Conservation (phyloP, 352 stramenopile species). For the Phytophthora megakarya region DNA sequence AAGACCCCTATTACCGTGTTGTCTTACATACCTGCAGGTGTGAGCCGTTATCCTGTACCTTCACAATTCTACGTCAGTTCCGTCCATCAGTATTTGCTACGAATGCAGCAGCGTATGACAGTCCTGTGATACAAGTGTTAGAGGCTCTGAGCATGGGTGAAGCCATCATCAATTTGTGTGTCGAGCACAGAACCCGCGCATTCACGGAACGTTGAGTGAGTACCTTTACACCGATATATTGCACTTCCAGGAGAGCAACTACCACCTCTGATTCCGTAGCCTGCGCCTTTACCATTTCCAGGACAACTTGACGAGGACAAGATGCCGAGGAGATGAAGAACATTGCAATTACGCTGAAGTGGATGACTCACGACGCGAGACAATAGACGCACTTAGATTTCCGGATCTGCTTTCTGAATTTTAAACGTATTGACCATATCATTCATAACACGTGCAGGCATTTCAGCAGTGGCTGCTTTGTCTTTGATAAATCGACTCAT, state of each 20-base stretch:
- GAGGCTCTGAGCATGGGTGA: conserved; percentile 93
- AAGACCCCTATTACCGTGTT: conserved; percentile 87
- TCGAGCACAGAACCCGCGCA: conserved; percentile 87
- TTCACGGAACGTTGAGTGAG: conserved; percentile 94
- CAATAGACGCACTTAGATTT: too few species aligned
- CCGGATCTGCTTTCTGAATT: too few species aligned
- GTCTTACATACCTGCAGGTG: conserved; percentile 91
- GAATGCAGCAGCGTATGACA: conserved; percentile 90
- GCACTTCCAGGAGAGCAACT: conserved; percentile 88
- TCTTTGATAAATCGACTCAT: too few species aligned
- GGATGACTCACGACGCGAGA: too few species aligned
- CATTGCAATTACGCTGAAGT: too few species aligned
- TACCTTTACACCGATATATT: conserved; percentile 95
- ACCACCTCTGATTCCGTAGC: conserved; percentile 91
- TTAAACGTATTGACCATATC: too few species aligned
- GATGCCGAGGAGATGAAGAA: too few species aligned
- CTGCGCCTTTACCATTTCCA: conserved; percentile 96
- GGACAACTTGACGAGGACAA: too few species aligned
- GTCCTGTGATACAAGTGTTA: conserved; percentile 96
- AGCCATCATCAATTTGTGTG: conserved; percentile 91
- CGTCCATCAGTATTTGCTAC: conserved; percentile 96
- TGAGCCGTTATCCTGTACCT: conserved; percentile 90
- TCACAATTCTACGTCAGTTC: conserved; percentile 94
- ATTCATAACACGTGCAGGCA: too few species aligned
- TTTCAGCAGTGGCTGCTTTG: too few species aligned